Evolutionary conservation across 176 grass and related monocot genomes (phyloP).

Genomic region (Puccinellia tenuiflora): DNA sequence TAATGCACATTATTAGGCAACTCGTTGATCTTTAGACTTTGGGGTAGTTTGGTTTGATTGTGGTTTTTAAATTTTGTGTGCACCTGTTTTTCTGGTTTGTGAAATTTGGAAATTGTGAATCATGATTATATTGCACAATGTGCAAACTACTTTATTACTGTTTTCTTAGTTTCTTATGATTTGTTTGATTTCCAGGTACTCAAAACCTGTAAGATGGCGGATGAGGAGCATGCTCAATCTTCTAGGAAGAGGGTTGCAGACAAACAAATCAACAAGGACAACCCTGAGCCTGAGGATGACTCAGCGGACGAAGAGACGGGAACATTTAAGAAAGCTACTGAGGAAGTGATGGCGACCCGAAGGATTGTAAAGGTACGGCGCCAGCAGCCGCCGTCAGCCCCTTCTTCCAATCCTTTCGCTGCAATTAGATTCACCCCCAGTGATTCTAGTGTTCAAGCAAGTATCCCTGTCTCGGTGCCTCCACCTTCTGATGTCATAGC

Average conservation of each 20-base stretch:
- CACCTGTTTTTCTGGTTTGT: neutral
- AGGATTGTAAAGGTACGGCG: conserved; percentile 84
- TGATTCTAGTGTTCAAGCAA: conserved; percentile 40
- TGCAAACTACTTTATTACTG: neutral
- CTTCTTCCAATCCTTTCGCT: conserved; percentile 79
- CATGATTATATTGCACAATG: neutral
- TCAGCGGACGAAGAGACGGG: conserved; percentile 54
- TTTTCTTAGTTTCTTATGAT: neutral
- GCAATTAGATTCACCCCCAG: conserved; percentile 57
- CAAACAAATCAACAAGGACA: conserved; percentile 75
- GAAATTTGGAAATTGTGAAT: neutral
- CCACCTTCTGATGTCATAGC: conserved; percentile 33
- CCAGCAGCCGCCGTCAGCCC: conserved; percentile 37
- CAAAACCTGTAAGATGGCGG: conserved; percentile 48
- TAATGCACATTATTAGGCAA: neutral
- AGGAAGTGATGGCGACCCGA: conserved; percentile 93
- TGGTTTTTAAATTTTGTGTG: neutral
- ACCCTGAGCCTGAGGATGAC: conserved; percentile 82
- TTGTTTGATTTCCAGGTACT: conserved; percentile 18
- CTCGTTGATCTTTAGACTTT: neutral
- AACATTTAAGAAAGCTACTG: conserved; percentile 86
- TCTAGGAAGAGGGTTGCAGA: conserved; percentile 92
- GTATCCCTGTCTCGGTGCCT: conserved; percentile 22
- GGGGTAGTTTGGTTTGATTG: neutral
- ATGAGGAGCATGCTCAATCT: conserved; percentile 51